phyloP scores from a whole-genome alignment of 108 stramenopile species.

The Nitzschia putrida region DNA sequence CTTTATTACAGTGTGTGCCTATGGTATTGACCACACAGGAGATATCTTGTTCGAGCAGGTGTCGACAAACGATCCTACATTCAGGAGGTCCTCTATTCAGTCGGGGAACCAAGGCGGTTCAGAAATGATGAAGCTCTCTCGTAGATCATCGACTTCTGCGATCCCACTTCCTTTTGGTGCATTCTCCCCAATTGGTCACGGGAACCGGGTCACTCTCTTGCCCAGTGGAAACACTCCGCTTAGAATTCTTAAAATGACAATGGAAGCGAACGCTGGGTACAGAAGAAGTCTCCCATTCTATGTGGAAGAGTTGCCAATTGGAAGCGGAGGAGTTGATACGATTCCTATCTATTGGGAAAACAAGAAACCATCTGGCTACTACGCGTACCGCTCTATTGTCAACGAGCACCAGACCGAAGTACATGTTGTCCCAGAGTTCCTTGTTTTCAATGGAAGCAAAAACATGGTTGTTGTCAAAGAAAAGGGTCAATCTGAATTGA shows the following conservation, averaged over 20 bases:
- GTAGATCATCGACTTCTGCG: not conserved
- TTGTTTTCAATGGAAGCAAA: constrained; percentile 78
- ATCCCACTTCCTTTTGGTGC: constrained; percentile 57
- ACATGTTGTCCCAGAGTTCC: constrained; percentile 82
- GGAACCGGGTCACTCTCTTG: constrained; percentile 67
- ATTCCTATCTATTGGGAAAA: constrained; percentile 77
- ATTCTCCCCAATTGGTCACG: constrained; percentile 54
- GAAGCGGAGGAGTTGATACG: constrained; percentile 71
- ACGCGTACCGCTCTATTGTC: constrained; percentile 71
- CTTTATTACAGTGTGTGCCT: constrained; percentile 67
- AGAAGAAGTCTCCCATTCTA: constrained; percentile 59
- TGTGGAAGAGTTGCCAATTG: constrained; percentile 69
- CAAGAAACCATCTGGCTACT: constrained; percentile 57
- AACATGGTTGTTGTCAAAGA: constrained; percentile 44
- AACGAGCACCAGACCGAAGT: constrained; percentile 69
- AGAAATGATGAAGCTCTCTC: not conserved
- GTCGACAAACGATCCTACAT: not conserved
- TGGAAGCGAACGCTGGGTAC: constrained; percentile 72
- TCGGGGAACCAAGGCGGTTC: not conserved
- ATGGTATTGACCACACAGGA: constrained; percentile 85
- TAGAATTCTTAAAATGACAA: constrained; percentile 69
- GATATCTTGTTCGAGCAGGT: constrained; percentile 63
- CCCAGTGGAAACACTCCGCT: constrained; percentile 54
- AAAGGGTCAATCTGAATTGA: constrained; percentile 22
- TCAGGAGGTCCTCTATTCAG: not conserved